Evolutionary conservation across 2,329 filamentous ascomycete genomes (phyloP), one percentile per base, ranked within the genome.

Genomic region (Calonectria pseudoreteaudii): DNA sequence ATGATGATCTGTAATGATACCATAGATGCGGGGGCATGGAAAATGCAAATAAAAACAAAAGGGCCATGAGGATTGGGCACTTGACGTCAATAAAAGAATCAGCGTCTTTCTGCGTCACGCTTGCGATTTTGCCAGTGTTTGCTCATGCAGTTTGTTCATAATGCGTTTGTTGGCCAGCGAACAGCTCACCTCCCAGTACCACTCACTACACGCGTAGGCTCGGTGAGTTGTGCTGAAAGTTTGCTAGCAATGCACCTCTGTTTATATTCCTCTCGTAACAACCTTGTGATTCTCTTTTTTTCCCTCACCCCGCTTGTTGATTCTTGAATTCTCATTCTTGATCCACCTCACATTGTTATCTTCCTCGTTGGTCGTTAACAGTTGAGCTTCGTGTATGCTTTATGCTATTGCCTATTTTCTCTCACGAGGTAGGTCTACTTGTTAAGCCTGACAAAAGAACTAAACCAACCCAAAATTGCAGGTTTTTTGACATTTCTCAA

Each of bases 1-100:
- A 81, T 80, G 78, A 82, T 80, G 80, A 83, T 80, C 80, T 84
- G 82, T 84, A 83, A 83, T 83, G 82, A 84, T 84, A 84, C 82
- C 82, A 84, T 83, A 84, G 82, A 84, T 74, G 76, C 67, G 75
- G 79, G 78, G 79, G 76, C 78, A 81, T 79, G 75, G 76, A 72
- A 76, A 47, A 77, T 78, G 79, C 76, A 81, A 80, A 79, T 52
- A 58, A 58, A 56, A 56, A 49, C 26, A 69, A 77, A 75, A 77
- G 77, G 73, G 76, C 76, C 78, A 76, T 80, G 73, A 66, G 79
- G 79, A 76, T 69, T 73, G 72, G 77, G 70, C 71, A 68, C 74
- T 72, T 76, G 73, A 74, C 72, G 72, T 75, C 75, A 74, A 75
- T 73, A 71, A 56, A 77, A 78, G 65, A 66, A 64, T 13, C 38